A percentile compares a stretch with the other conserved stretches of the same genome.
Conservation (phyloP, 2,329 filamentous ascomycete species). For the Venturia effusa region DNA sequence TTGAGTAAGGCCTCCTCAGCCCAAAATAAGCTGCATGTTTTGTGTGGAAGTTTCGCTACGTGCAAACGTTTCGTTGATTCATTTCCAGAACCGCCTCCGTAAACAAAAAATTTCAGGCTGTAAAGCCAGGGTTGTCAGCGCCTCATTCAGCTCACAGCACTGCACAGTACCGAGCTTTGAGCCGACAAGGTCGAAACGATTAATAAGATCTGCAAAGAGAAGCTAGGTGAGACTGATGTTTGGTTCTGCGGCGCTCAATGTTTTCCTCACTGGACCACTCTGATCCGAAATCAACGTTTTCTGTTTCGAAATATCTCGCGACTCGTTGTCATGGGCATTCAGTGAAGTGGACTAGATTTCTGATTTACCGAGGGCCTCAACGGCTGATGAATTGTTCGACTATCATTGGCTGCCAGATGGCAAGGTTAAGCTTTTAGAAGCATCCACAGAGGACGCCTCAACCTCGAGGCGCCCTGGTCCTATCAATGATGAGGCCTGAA, state of each 20-base stretch:
- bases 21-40: background rate
- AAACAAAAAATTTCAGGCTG: background rate
- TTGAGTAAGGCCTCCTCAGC: background rate
- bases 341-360: background rate
- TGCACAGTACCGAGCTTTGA: background rate
- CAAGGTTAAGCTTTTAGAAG: background rate
- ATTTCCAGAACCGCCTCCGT: background rate
- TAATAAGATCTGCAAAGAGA: background rate
- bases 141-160: background rate
- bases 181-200: background rate
- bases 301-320: background rate
- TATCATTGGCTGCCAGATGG: background rate
- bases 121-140: background rate
- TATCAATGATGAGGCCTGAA: background rate
- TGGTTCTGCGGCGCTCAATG: background rate
- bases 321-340: background rate
- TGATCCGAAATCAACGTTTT: background rate
- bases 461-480: background rate
- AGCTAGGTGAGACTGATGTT: background rate
- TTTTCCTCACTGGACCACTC: background rate
- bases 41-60: background rate
- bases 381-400: background rate
- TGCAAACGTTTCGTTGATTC: background rate
- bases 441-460: background rate
- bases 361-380: background rate